phyloP scores from a whole-genome alignment of 2,329 filamentous ascomycete genomes.

The Sporothrix mexicana region DNA sequence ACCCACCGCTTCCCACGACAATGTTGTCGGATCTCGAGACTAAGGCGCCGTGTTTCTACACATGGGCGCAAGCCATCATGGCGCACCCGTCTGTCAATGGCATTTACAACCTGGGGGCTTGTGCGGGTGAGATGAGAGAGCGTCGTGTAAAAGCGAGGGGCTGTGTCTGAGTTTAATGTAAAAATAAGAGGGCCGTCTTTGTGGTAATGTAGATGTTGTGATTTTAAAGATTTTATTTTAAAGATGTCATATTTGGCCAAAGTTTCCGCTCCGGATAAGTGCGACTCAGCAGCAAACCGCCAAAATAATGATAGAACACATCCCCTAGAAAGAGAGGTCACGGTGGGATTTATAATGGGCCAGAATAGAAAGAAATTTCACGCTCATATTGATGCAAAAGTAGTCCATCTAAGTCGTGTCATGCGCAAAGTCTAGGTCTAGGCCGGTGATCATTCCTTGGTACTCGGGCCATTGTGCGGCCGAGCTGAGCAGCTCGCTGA shows the following conservation, averaged over 20 bases:
- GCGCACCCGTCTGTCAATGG: not conserved
- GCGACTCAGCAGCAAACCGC: too few species aligned
- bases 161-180: too few species aligned
- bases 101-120: not conserved
- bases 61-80: not conserved
- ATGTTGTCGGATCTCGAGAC: not conserved
- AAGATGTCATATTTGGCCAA: too few species aligned
- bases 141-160: not conserved
- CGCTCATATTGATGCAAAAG: not conserved
- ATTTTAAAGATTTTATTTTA: too few species aligned
- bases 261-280: too few species aligned
- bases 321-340: too few species aligned
- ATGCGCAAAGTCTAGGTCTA: too few species aligned
- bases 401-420: too few species aligned
- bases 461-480: not conserved
- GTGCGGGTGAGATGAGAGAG: not conserved
- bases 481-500: constrained; percentile 6
- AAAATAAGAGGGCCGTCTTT: not conserved
- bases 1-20: not conserved
- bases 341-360: too few species aligned
- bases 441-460: not conserved
- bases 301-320: too few species aligned
- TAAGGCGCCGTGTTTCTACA: not conserved
- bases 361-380: too few species aligned
- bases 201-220: too few species aligned